A percentile compares a stretch with the other conserved stretches of the same genome.
Evolutionary conservation across 257 asterid species (phyloP).

Genomic region (Osmanthus fragrans): DNA sequence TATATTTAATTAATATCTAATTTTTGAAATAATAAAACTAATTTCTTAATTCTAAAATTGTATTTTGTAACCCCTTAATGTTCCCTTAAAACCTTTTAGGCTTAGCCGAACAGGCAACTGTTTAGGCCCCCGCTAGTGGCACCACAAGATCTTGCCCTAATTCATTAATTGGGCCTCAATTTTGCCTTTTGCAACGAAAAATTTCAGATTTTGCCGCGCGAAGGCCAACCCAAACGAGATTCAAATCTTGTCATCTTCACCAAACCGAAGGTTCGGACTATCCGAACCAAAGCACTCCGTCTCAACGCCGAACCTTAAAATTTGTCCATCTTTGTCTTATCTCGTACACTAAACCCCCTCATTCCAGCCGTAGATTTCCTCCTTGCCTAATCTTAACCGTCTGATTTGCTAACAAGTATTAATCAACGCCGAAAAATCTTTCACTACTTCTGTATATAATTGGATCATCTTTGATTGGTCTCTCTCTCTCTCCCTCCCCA

Average conservation of each 20-base stretch:
- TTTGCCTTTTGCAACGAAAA: neutral
- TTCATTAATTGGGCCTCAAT: neutral
- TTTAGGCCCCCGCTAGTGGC: neutral
- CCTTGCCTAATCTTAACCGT: slow-evolving; percentile 14
- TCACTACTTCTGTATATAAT: neutral
- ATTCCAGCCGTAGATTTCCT: slow-evolving; percentile 24
- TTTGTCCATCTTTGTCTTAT: slow-evolving; percentile 13
- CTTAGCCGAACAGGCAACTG: too few relatives aligned
- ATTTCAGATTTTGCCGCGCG: slow-evolving; percentile 1
- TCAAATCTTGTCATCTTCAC: slow-evolving; percentile 61
- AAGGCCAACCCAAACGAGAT: slow-evolving; percentile 43
- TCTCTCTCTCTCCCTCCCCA: neutral
- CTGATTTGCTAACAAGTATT: slow-evolving; percentile 8
- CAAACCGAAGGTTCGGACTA: slow-evolving; percentile 42
- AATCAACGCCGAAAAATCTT: slow-evolving; percentile 20
- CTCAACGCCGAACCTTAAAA: slow-evolving; percentile 23
- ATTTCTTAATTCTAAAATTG: too few relatives aligned
- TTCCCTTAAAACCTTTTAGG: too few relatives aligned
- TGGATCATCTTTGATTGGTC: neutral
- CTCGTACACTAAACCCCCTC: neutral
- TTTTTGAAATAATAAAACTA: too few relatives aligned
- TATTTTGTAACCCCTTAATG: too few relatives aligned
- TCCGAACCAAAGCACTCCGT: slow-evolving; percentile 25
- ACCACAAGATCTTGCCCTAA: neutral
- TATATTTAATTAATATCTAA: too few relatives aligned